phyloP scores from a whole-genome alignment of 2,329 filamentous ascomycete species.

The Microsporum ferrugineum region DNA sequence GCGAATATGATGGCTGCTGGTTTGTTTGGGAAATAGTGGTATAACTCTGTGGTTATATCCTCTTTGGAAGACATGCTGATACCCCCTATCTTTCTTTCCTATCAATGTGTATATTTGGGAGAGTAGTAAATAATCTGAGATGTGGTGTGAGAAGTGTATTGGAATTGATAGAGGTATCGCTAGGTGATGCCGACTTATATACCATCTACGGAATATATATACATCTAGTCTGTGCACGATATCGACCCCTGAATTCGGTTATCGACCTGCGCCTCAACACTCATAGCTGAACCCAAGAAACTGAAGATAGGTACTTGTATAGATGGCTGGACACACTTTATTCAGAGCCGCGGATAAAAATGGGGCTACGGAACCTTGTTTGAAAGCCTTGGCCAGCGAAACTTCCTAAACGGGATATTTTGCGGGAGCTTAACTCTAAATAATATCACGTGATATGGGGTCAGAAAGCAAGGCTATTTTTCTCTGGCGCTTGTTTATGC shows the following conservation, averaged over 20 bases:
- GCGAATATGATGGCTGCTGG: conserved; percentile 3
- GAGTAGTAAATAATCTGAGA: background rate
- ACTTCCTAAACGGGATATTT: background rate
- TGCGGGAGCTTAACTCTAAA: background rate
- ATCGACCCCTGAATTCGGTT: background rate
- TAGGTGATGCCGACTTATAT: background rate
- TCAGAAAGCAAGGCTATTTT: background rate
- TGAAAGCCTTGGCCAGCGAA: background rate
- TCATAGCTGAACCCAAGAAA: background rate
- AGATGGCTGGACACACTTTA: background rate
- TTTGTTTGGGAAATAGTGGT: conserved; percentile 3
- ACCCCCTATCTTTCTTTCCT: background rate
- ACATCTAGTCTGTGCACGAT: background rate
- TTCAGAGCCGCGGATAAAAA: background rate
- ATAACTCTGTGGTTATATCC: background rate
- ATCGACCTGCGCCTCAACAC: background rate
- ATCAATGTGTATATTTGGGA: background rate
- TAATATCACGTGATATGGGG: background rate
- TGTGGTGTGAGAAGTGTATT: background rate
- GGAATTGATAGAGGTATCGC: background rate
- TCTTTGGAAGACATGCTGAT: background rate
- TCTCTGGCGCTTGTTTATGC: background rate
- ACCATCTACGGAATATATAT: background rate
- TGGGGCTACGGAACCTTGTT: background rate
- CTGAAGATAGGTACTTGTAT: background rate